A percentile compares a stretch with the other conserved stretches of the same genome.
Evolutionary conservation across 345 rosid species (phyloP).

Genomic region (Turnera subulata): DNA sequence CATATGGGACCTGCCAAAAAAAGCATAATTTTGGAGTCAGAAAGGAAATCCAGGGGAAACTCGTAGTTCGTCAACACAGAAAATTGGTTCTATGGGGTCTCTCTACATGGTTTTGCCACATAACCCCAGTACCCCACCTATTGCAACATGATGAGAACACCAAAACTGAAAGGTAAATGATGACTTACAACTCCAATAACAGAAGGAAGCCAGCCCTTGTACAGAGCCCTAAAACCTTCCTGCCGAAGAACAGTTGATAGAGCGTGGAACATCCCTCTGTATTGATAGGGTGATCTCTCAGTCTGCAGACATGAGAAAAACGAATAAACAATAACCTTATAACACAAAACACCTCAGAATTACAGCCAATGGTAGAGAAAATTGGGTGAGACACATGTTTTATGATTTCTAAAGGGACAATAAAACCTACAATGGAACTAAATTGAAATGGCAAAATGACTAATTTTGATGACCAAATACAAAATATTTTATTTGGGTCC

Average conservation of each 20-base stretch:
- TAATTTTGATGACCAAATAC: too few relatives aligned
- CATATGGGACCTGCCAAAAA: constrained; percentile 67
- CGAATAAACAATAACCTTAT: neutral
- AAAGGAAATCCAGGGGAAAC: neutral
- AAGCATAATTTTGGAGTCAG: neutral
- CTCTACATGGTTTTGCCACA: too few relatives aligned
- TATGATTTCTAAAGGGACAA: too few relatives aligned
- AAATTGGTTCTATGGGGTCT: neutral
- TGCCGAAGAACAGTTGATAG: constrained; percentile 58
- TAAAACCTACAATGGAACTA: too few relatives aligned
- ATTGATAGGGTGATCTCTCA: constrained; percentile 66
- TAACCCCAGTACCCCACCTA: too few relatives aligned
- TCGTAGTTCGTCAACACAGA: too few relatives aligned
- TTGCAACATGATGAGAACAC: neutral
- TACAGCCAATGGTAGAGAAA: too few relatives aligned
- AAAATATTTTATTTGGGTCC: neutral
- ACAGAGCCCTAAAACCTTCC: constrained; percentile 88
- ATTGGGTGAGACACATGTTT: too few relatives aligned
- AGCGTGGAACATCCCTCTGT: constrained; percentile 79
- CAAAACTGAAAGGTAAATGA: neutral
- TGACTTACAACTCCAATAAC: constrained; percentile 97
- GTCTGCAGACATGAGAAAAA: constrained; percentile 47
- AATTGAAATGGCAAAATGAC: too few relatives aligned
- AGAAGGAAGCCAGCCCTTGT: constrained; percentile 99
- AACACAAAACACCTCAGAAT: neutral